A percentile compares a stretch with the other conserved stretches of the same genome.
Evolutionary conservation across 352 stramenopile genomes (phyloP).

Genomic region (Lagenidium giganteum): DNA sequence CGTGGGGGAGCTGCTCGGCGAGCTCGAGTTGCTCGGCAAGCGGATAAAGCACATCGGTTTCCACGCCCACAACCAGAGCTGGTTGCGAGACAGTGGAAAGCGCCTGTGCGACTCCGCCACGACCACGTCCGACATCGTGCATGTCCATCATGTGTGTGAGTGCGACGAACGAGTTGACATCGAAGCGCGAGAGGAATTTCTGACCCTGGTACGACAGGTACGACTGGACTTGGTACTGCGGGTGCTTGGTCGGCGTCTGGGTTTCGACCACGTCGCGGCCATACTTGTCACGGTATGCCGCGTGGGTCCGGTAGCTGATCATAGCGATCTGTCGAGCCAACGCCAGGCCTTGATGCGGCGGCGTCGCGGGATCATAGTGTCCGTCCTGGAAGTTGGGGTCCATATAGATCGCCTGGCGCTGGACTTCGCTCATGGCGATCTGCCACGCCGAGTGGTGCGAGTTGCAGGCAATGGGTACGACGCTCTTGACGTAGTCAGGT

Average conservation of each 20-base stretch:
- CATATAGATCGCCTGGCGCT: constrained; percentile 95
- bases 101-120: constrained; percentile 71
- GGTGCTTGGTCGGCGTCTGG: constrained; percentile 11
- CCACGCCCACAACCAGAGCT: constrained; percentile 91
- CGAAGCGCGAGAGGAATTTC: constrained; percentile 95
- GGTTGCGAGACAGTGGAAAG: constrained; percentile 60
- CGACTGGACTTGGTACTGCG: constrained; percentile 72
- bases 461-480: constrained; percentile 92
- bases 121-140: constrained; percentile 88
- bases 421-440: constrained; percentile 94
- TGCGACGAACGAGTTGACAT: constrained; percentile 95
- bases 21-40: constrained; percentile 90
- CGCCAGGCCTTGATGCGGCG: constrained; percentile 78
- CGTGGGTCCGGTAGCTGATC: constrained; percentile 94
- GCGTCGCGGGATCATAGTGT: constrained; percentile 52
- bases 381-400: constrained; percentile 90
- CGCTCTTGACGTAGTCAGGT: constrained; percentile 77
- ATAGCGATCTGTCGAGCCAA: constrained; percentile 96
- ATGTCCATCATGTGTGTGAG: constrained; percentile 96
- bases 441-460: constrained; percentile 95
- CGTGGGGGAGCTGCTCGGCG: constrained; percentile 71
- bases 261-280: constrained; percentile 46
- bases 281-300: constrained; percentile 93
- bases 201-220: constrained; percentile 90
- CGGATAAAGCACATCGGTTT: constrained; percentile 95